These are phyloP conservation scores for Nicotiana sylvestris DNA, from an alignment of 257 asterid genomes.

Conservation along the genomic window DNA sequence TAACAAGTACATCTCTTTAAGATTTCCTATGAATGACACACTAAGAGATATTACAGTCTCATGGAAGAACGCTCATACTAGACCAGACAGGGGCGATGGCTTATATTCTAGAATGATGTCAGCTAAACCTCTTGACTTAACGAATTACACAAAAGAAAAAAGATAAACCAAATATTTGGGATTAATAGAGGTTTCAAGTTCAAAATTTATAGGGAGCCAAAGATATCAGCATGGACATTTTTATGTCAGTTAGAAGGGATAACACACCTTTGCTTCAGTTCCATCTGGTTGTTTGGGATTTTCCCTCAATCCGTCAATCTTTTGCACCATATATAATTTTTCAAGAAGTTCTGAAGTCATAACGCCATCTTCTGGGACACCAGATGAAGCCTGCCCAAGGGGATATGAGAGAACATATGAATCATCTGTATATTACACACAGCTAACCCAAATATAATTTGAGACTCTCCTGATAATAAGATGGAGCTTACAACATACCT, in stretches of 20 bases:
- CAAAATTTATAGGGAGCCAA: not conserved
- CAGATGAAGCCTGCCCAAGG: slow-evolving; percentile 59
- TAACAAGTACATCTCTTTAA: not conserved
- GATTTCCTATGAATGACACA: not conserved
- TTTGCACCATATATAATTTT: slow-evolving; percentile 30
- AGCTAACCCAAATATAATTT: not conserved
- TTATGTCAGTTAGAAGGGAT: not conserved
- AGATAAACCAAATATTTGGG: not conserved
- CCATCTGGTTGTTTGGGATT: slow-evolving; percentile 22
- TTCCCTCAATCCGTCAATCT: slow-evolving; percentile 23
- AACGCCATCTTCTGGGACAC: slow-evolving; percentile 69
- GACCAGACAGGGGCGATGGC: not conserved
- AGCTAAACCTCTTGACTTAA: not conserved
- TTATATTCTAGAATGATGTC: not conserved
- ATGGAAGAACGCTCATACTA: not conserved
- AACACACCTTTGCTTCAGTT: slow-evolving; percentile 18
- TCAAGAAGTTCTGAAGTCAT: slow-evolving; percentile 80
- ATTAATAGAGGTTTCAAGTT: not conserved
- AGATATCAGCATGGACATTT: not conserved
- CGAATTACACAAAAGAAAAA: too few relatives aligned
- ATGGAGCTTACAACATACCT: slow-evolving; percentile 45
- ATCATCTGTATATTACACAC: not conserved
- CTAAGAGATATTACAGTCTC: not conserved
- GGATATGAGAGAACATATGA: slow-evolving; percentile 5
- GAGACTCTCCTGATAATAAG: not conserved